Percentiles rank a stretch among this genome's conserved stretches.
phyloP scores from a whole-genome alignment of 352 stramenopile genomes.

The Phytophthora pini region DNA sequence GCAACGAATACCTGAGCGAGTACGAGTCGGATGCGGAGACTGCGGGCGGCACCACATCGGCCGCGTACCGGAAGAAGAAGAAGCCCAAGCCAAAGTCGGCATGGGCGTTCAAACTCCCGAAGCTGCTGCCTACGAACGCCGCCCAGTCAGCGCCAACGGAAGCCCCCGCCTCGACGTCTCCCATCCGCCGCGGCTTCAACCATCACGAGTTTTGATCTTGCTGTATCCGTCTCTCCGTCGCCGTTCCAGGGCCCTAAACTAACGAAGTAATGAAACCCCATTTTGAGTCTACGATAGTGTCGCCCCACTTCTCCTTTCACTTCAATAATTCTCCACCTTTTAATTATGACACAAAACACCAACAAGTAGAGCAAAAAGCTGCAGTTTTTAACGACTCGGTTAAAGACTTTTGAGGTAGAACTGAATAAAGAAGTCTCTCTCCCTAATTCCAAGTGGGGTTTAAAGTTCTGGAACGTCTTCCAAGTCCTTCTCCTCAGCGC shows the following conservation, averaged over 20 bases:
- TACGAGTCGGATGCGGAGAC: constrained; percentile 39
- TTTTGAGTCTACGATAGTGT: constrained; percentile 8
- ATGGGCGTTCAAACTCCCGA: constrained; percentile 52
- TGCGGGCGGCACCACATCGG: constrained; percentile 35
- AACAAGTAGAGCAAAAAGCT: constrained; percentile 4
- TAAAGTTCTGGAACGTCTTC: constrained; percentile 3
- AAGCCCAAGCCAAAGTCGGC: constrained; percentile 50
- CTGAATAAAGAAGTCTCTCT: neutral
- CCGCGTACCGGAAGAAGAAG: constrained; percentile 39
- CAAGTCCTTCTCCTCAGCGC: neutral
- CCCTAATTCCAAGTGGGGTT: neutral
- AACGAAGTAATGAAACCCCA: constrained; percentile 38
- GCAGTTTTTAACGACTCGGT: constrained; percentile 12
- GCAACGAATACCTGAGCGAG: constrained; percentile 38
- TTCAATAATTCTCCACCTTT: neutral
- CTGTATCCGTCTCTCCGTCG: constrained; percentile 15
- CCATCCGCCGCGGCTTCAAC: constrained; percentile 52
- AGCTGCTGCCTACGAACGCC: constrained; percentile 40
- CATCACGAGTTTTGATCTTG: constrained; percentile 63
- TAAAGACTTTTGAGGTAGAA: neutral
- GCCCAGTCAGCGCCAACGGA: constrained; percentile 26
- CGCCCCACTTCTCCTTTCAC: neutral
- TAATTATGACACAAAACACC: neutral
- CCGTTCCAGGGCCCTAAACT: constrained; percentile 29
- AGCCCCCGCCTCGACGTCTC: constrained; percentile 37